Conservation (phyloP, 2,329 filamentous ascomycete species). For the Pseudogymnoascus destructans region DNA sequence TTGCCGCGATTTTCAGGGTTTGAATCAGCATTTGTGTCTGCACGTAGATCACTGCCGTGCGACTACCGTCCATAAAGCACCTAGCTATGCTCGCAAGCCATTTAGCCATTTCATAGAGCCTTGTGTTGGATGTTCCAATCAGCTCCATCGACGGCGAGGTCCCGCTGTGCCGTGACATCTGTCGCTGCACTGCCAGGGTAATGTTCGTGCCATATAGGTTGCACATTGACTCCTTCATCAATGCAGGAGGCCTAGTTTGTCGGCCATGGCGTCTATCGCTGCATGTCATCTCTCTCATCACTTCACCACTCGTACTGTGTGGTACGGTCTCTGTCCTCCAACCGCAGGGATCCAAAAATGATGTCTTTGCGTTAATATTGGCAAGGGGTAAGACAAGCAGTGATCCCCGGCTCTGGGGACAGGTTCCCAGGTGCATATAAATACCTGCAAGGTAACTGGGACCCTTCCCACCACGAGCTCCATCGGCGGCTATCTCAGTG, state of each 20-base stretch:
- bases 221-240: neutral
- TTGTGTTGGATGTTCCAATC: neutral
- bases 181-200: neutral
- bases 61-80: neutral
- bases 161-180: neutral
- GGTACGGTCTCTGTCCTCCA: neutral
- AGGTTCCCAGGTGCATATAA: neutral
- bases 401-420: neutral
- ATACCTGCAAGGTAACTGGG: neutral
- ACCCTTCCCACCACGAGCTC: constrained; percentile 2
- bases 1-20: neutral
- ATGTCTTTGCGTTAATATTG: neutral
- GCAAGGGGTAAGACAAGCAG: neutral
- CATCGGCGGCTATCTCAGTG: neutral
- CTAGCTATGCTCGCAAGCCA: neutral
- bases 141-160: neutral
- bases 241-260: neutral
- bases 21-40: neutral
- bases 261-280: neutral
- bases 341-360: neutral
- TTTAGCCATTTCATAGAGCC: neutral
- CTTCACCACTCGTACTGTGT: neutral
- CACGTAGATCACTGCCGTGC: constrained; percentile 1
- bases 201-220: neutral
- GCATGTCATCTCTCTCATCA: neutral